phyloP scores from a whole-genome alignment of 495 filamentous ascomycete species.

The Trichodelitschia bisporula region DNA sequence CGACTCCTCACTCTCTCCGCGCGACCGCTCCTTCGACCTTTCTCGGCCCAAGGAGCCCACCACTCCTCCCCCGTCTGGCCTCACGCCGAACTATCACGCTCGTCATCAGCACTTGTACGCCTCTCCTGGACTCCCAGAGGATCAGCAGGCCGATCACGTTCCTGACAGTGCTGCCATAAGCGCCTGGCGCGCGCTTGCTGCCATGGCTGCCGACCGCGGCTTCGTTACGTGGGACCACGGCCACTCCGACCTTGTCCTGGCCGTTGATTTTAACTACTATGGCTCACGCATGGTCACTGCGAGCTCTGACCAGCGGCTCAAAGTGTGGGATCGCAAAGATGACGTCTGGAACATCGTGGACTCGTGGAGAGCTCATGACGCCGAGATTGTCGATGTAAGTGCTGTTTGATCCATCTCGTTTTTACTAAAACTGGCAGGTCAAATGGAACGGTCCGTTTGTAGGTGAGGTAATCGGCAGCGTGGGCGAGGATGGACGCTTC shows the following conservation, averaged over 20 bases:
- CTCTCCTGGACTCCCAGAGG: no score
- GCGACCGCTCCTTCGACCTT: no score
- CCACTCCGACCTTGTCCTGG: slow-evolving; percentile 44
- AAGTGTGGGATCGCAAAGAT: slow-evolving; percentile 66
- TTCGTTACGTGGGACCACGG: slow-evolving; percentile 23
- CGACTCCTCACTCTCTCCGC: slow-evolving; percentile 5
- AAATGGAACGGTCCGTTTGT: slow-evolving; percentile 52
- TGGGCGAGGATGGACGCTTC: slow-evolving; percentile 68
- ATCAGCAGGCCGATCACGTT: no score
- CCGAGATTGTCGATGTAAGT: slow-evolving; percentile 70
- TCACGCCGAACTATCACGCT: no score
- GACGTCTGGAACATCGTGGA: slow-evolving; percentile 53
- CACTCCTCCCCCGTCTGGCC: no score
- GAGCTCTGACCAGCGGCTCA: slow-evolving; percentile 78
- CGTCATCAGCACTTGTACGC: no score
- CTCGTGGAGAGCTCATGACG: slow-evolving; percentile 75
- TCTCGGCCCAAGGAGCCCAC: no score
- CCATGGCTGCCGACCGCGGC: slow-evolving; percentile 12
- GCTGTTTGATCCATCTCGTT: background rate
- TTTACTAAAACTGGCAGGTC: slow-evolving; percentile 23
- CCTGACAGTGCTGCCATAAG: no score
- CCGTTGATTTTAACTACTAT: slow-evolving; percentile 41
- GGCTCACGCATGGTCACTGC: slow-evolving; percentile 78
- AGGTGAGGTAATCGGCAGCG: slow-evolving; percentile 37
- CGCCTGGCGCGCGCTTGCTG: background rate